phyloP scores from a whole-genome alignment of 2,329 filamentous ascomycete species.

The Botrytis hyacinthi region DNA sequence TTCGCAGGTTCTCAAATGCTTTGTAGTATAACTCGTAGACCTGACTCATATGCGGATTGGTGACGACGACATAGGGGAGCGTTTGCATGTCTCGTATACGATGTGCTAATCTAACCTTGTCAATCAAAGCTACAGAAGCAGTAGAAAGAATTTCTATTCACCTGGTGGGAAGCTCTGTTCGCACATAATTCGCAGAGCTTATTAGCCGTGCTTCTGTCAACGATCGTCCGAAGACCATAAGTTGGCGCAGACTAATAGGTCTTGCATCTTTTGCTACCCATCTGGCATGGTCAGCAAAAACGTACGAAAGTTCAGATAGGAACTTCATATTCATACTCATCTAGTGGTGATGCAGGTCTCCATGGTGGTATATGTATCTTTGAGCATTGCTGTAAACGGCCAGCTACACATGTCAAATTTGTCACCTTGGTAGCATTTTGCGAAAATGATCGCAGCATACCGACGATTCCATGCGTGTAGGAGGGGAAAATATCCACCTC shows the following conservation, averaged over 20 bases:
- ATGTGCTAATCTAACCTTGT: conserved; percentile 69
- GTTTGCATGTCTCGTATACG: conserved; percentile 96
- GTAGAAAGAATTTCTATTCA: conserved; percentile 39
- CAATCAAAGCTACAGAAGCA: not conserved
- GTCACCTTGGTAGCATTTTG: conserved; percentile 37
- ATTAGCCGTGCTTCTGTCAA: conserved; percentile 86
- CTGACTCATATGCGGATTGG: conserved; percentile 89
- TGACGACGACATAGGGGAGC: conserved; percentile 90
- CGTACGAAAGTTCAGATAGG: not conserved
- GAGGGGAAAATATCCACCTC: conserved; percentile 14
- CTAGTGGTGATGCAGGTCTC: conserved; percentile 62
- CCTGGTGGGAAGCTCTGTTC: conserved; percentile 87
- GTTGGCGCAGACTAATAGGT: conserved; percentile 92
- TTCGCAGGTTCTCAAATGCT: conserved; percentile 89
- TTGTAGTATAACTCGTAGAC: conserved; percentile 97
- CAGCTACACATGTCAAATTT: conserved; percentile 30
- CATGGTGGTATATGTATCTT: conserved; percentile 46
- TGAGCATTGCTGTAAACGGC: conserved; percentile 20
- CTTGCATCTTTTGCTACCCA: conserved; percentile 91
- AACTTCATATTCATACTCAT: conserved; percentile 52
- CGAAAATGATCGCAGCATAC: conserved; percentile 40
- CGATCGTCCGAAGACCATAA: conserved; percentile 95
- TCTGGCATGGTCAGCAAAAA: conserved; percentile 47
- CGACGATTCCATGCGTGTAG: conserved; percentile 37
- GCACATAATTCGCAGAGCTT: conserved; percentile 95